phyloP scores from a whole-genome alignment of 768 basidiomycete genomes.

The Pleurotus salmoneostramineus region DNA sequence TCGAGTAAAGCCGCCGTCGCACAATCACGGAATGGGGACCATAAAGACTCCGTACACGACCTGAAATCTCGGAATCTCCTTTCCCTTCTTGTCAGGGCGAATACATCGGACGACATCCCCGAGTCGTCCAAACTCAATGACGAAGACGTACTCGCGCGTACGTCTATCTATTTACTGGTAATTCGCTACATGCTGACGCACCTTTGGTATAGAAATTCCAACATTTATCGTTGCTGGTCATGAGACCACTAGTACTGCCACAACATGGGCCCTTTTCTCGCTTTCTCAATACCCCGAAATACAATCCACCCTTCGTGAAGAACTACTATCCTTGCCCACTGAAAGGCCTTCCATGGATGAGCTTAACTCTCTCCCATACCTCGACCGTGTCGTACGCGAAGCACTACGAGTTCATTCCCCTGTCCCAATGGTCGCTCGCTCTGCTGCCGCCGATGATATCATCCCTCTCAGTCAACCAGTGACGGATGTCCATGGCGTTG shows the following conservation, averaged over 20 bases:
- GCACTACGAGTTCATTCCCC: constrained; percentile 54
- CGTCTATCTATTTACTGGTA: constrained; percentile 15
- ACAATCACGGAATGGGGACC: constrained; percentile 21
- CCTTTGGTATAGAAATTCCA: constrained; percentile 41
- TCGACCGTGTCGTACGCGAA: constrained; percentile 67
- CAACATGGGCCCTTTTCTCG: constrained; percentile 58
- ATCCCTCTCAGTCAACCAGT: constrained; percentile 47
- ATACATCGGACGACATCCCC: constrained; percentile 57
- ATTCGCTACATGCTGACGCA: neutral
- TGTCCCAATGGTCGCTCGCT: constrained; percentile 35
- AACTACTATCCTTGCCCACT: constrained; percentile 45
- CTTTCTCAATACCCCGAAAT: constrained; percentile 42
- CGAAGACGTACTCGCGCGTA: constrained; percentile 55
- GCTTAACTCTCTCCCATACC: constrained; percentile 60
- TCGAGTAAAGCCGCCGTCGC: constrained; percentile 42
- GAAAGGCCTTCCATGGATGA: constrained; percentile 69
- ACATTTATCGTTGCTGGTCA: constrained; percentile 61
- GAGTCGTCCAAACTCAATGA: constrained; percentile 54
- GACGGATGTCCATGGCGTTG: constrained; percentile 37
- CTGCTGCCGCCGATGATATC: constrained; percentile 48
- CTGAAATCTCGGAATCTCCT: constrained; percentile 50
- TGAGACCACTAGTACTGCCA: constrained; percentile 50
- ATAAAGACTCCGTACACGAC: constrained; percentile 16
- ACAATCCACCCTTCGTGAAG: constrained; percentile 55
- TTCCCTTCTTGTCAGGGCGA: constrained; percentile 58